Base-by-base conservation (phyloP, 192 early-diverging fungal species). In the Rhizoclosmatium sp. region DNA sequence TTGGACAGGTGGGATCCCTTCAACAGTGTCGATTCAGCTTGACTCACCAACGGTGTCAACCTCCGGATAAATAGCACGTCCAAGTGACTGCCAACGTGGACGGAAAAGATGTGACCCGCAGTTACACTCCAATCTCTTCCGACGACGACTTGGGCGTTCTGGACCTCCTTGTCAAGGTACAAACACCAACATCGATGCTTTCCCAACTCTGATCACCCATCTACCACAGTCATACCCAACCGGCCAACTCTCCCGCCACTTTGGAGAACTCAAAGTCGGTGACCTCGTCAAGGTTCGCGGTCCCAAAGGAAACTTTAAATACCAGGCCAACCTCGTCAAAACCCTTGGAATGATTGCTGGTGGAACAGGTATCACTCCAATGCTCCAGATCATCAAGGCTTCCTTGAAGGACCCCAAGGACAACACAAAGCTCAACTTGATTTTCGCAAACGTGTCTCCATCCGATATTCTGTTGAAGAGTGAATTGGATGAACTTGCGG, bases 291-390 rank as follows among this genome's bases (percentile, higher is more conserved):
- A 86, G 42, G 91, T 94, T n/a, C 90, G 90, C 61, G 96, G 96
- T 4, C 96, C 96, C 7, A 95, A 96, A 86, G 96, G 96, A 39
- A 87, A 90, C 59, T 97, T 97, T 87, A 90, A 85, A 76, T 97
- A 97, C 87, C 87, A 82, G 23, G 90, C 95, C 59, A 95, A 96
- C 80, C 91, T 95, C 86, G 88, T 91, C 56, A 87, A 87, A 16
- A 83, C 82, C 7, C 83, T 98, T 19, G 95, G 95, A 69, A 97
- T 98, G 95, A 92, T 96, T 88, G 96, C 96, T 49, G 94, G 95
- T 45, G 96, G 96, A 68, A 95, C 96, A 62, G 96, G 86, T 2
- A 94, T 98, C 79, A 96, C 97, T 2, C 97, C 97, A 59, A 98
- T 98, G 97, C 88, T 93, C 74, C 95, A 94, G 92, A 92, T 99